Base-by-base conservation (phyloP, 768 basidiomycete species). In the Rhizopogon roseolus region DNA sequence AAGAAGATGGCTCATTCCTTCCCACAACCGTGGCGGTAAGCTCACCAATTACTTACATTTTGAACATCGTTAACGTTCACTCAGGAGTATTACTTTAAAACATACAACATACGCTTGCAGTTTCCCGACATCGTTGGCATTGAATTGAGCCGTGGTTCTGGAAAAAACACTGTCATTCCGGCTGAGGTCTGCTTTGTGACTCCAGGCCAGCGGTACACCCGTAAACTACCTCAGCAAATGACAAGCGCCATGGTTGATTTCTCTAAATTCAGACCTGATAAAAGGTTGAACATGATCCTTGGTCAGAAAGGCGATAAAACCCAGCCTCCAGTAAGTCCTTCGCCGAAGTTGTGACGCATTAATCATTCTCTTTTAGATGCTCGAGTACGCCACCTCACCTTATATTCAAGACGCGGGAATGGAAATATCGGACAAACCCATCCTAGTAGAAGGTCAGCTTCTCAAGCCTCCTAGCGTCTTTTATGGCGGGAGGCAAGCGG, bases 161-260 rank as follows among this genome's bases (percentile, higher is more conserved):
- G 46, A 36, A 48, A 48, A 48, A 48, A 48, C 19, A 64, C 76
- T 14, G 65, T 84, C 29, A 59, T 75, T 6, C 84, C 84, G 0
- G 70, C 76, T 0, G 82, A 86, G 54, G 54, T 81, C 0, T 82
- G 79, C 53, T 29, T 59, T 0, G 56, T 86, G 13, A 57, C 72
- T 5, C 69, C 73, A 0, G 75, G 79, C 4, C 84, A 86, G 53
- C 60, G 81, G 2, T 83, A 73, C 60, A 78, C 64, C 53, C 70
- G 72, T 50, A 76, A 70, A 55, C 54, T 84, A 2, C 75, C 75
- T 0, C 72, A 71, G 1, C 65, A 73, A 56, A 54, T 65, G 36
- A 73, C 57, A 48, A 65, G 64, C 6, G 65, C 65, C 1, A 77
- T 80, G 58, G 75, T 84, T 0, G 69, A 68, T 5, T 83, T 83